Evolutionary conservation across 345 rosid genomes (phyloP), one percentile per base, ranked within the genome.

Genomic region (Eucalyptus polybractea): DNA sequence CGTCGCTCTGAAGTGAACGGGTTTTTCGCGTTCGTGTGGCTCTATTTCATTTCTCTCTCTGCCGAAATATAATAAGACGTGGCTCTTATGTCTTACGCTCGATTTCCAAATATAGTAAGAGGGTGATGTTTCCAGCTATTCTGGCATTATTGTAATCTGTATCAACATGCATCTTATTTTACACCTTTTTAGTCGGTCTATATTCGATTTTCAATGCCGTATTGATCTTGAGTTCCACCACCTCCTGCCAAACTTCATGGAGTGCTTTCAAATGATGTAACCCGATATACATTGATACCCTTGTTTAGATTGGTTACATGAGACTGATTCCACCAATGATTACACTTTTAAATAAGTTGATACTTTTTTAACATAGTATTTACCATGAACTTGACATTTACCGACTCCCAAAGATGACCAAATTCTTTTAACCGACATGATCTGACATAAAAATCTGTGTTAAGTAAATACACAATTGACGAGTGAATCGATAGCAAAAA

Each of bases 281-380:
- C 40, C 80, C 2, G 13, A 69, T 11, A 7, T n/a, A 2, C 37
- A 65, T 65, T 14, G 76, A 65, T n/a, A n/a, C 19, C 10, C 40
- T 14, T 15, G 40, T n/a, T 65, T 65, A 17, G 44, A 37, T 37
- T 9, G 42, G 3, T 69, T 31, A 16, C 1, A 8, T 10, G 11
- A 15, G 7, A 69, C 0, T 56, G 22, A 31, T 31, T 16, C 80
- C 24, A 33, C 0, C 42, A 0, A 16, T 19, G 40, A 33, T 37
- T 19, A 0, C 22, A 76, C 14, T 37, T 37, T 72, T 3, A 1
- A 19, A 19, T 21, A 0, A 72, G 27, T 10, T 8, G 14, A 37
- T 21, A 21, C 12, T 33, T 33, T 42, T 1, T 33, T 2, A 69
- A 33, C 25, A 10, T 72, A 37, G 3, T 72, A 17, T 9, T 33